Evolutionary conservation across 1,284 basidiomycete genomes (phyloP).

Genomic region (Coniferiporia weirii): DNA sequence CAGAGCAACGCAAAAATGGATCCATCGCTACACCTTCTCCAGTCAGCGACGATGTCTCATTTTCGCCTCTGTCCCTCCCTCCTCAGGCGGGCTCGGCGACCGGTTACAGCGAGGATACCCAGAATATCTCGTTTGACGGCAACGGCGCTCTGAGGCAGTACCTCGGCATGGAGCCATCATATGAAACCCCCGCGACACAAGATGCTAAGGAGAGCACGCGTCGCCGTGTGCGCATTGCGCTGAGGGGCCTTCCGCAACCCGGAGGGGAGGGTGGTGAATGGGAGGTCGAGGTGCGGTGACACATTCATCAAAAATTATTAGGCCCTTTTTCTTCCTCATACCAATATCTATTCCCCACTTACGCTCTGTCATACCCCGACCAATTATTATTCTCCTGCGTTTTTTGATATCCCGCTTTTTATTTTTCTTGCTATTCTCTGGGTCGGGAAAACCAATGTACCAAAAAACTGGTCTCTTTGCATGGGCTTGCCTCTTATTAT

Average conservation of each 20-base stretch:
- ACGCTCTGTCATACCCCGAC: not conserved
- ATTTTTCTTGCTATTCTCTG: not conserved
- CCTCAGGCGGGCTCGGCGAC: not conserved
- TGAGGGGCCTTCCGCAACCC: constrained; percentile 54
- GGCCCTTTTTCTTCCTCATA: not conserved
- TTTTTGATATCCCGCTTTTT: not conserved
- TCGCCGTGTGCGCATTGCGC: constrained; percentile 48
- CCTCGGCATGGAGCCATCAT: constrained; percentile 6
- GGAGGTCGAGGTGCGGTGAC: constrained; percentile 52
- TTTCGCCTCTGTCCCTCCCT: not conserved
- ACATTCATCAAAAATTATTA: not conserved
- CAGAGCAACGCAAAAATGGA: not conserved
- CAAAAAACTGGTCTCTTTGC: not conserved
- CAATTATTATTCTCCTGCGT: not conserved
- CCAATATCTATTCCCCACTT: not conserved
- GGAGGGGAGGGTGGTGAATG: constrained; percentile 65
- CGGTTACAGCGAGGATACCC: not conserved
- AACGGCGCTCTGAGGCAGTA: constrained; percentile 14
- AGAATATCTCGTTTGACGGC: constrained; percentile 8
- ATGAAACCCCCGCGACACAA: not conserved
- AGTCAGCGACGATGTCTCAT: not conserved
- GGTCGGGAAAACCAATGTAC: not conserved
- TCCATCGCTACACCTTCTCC: not conserved
- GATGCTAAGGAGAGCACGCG: constrained; percentile 28
- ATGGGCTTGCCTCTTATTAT: not conserved